Base-by-base conservation (phyloP, 2,329 filamentous ascomycete genomes). In the Arthrobotrys pseudoclavata region DNA sequence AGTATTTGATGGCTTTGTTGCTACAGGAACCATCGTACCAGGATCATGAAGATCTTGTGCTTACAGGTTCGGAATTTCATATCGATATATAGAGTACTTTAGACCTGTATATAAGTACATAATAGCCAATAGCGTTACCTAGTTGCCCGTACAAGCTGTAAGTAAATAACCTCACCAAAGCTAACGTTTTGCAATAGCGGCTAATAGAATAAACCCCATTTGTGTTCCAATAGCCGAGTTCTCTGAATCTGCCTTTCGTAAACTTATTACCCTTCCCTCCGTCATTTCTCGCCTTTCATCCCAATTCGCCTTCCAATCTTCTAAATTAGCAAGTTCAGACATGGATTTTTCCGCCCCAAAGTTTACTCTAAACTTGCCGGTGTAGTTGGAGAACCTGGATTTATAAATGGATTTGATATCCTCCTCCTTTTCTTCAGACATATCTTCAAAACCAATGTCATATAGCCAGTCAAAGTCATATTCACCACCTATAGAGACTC, bases 291-390 rank as follows among this genome's bases (percentile, higher is more conserved):
- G 26, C 26, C 26, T 34, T 34, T 34, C 31, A 9, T 10, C 1
- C 31, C 31, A 34, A 34, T 34, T 9, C 7, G 12, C 31, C 9
- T 24, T 15, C 69, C 69, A 67, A 1, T 29, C 29, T 0, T 47
- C 9, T n/a, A 37, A 18, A 48, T 72, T 72, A 9, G 69, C 69
- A 12, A 45, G 26, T 29, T 50, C 50, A 45, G 61, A 74, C 29
- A 52, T 29, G 22, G 62, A 74, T 7, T 47, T 63, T 37, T 61
- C 47, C 4, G 50, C 40, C n/a, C 69, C 69, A 53, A 74, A 74
- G 24, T 74, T 74, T 0, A 74, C 3, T 15, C 20, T 60, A 26
- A 24, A 18, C 22, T 29, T 62, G 15, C 53, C 52, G 10, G n/a
- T 3, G n/a, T 52, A 42, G 20, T 52, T 48, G 9, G 18, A 40